phyloP scores from a whole-genome alignment of 2,329 filamentous ascomycete species.

The Neonectria punicea region DNA sequence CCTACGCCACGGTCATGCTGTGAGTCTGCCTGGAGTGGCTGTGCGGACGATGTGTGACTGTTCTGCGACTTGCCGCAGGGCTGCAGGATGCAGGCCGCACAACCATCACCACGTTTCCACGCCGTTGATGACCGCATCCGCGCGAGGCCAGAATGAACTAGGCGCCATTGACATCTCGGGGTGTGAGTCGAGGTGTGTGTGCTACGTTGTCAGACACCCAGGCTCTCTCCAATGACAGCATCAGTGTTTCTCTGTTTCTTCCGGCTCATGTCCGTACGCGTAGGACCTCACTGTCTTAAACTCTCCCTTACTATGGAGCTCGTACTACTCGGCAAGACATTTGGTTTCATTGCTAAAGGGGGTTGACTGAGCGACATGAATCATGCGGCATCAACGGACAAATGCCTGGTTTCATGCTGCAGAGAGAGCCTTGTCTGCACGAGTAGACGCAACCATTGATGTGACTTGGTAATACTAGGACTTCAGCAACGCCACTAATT shows the following conservation, averaged over 20 bases:
- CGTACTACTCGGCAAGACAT: neutral
- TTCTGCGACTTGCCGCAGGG: neutral
- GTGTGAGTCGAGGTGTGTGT: neutral
- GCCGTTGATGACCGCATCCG: neutral
- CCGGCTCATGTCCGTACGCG: neutral
- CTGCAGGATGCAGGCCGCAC: slow-evolving; percentile 1
- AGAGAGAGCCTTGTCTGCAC: neutral
- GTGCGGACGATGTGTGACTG: neutral
- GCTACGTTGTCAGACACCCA: neutral
- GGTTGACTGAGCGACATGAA: neutral
- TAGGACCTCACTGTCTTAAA: neutral
- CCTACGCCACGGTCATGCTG: slow-evolving; percentile 8
- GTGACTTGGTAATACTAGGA: neutral
- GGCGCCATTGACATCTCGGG: neutral
- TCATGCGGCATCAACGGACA: neutral
- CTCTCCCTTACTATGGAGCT: neutral
- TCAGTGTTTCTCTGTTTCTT: neutral
- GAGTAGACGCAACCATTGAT: neutral
- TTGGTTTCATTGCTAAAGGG: neutral
- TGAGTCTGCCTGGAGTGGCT: neutral
- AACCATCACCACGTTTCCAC: neutral
- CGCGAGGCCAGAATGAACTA: neutral
- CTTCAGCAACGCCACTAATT: slow-evolving; percentile 13
- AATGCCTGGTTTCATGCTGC: neutral
- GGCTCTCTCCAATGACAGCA: too few relatives aligned